A percentile compares a stretch with the other conserved stretches of the same genome.
phyloP scores from a whole-genome alignment of 208 protist species.

The Leishmania braziliensis region DNA sequence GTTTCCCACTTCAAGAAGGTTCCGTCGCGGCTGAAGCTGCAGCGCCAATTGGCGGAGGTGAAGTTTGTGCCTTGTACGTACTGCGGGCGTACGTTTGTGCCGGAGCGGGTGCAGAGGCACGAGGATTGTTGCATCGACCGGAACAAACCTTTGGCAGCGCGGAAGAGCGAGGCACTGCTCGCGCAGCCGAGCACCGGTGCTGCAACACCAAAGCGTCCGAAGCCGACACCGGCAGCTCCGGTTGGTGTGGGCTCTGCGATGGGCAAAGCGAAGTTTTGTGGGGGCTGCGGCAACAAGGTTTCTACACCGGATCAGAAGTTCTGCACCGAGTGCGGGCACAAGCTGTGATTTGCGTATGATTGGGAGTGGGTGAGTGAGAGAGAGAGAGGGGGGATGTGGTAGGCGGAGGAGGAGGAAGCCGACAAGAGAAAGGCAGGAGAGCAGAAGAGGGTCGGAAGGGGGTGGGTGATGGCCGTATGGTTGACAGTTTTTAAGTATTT shows the following conservation, averaged over 20 bases:
- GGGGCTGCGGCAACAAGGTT: conserved; percentile 62
- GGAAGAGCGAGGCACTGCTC: not conserved
- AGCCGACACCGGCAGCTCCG: conserved; percentile 3
- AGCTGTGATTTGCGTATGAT: conserved; percentile 23
- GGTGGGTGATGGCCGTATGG: not conserved
- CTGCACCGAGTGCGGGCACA: conserved; percentile 68
- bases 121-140: conserved; percentile 81
- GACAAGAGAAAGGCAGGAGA: not conserved
- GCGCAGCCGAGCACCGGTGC: conserved; percentile 6
- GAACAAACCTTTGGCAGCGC: conserved; percentile 38
- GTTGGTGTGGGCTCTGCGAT: not conserved
- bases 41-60: conserved; percentile 26
- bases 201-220: conserved; percentile 5
- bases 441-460: not conserved
- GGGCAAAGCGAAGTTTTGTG: conserved; percentile 52
- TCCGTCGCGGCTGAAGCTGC: conserved; percentile 60
- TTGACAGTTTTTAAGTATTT: not conserved
- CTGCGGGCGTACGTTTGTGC: conserved; percentile 80
- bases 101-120: conserved; percentile 80
- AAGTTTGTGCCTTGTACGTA: conserved; percentile 54
- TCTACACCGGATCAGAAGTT: conserved; percentile 39
- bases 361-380: not conserved
- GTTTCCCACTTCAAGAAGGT: conserved; percentile 84
- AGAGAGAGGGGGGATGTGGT: not conserved
- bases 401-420: not conserved